A percentile compares a stretch with the other conserved stretches of the same genome.
Conservation (phyloP, 2,329 filamentous ascomycete genomes). For the Moelleriella libera region DNA sequence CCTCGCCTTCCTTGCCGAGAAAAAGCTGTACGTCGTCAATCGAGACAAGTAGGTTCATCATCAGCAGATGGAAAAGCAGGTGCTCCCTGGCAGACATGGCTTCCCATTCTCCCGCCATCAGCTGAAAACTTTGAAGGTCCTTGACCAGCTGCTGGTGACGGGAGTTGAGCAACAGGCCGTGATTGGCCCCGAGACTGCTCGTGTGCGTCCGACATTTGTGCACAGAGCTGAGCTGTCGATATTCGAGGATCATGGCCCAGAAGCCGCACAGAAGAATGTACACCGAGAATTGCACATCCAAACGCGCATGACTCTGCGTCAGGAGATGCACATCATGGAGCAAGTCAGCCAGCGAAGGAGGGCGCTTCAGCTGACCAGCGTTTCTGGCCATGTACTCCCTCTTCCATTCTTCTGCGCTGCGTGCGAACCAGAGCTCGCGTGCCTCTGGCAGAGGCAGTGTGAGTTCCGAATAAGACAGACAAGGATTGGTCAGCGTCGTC, state of each 20-base stretch:
- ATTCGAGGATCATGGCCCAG: slow-evolving; percentile 53
- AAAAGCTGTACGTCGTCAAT: slow-evolving; percentile 54
- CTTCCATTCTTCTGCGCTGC: slow-evolving; percentile 51
- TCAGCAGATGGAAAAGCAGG: slow-evolving; percentile 36
- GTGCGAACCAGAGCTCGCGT: slow-evolving; percentile 50
- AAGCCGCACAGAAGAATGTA: slow-evolving; percentile 51
- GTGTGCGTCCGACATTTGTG: slow-evolving; percentile 32
- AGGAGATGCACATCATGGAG: slow-evolving; percentile 42
- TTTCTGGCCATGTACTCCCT: slow-evolving; percentile 33
- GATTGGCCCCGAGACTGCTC: slow-evolving; percentile 20
- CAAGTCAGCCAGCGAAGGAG: slow-evolving; percentile 39
- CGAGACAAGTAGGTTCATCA: slow-evolving; percentile 50
- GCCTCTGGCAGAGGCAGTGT: slow-evolving; percentile 50
- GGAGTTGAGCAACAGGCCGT: slow-evolving; percentile 33
- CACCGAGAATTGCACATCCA: slow-evolving; percentile 43
- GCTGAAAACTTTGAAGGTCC: slow-evolving; percentile 34
- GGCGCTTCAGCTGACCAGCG: slow-evolving; percentile 21
- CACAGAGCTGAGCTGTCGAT: slow-evolving; percentile 42
- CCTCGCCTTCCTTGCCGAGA: slow-evolving; percentile 51
- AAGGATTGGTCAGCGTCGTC: slow-evolving; percentile 47
- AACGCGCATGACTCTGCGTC: slow-evolving; percentile 27
- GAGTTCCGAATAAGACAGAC: slow-evolving; percentile 56
- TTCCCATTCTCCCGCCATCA: slow-evolving; percentile 25
- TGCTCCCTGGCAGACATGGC: slow-evolving; percentile 30
- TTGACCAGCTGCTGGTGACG: slow-evolving; percentile 50